These are phyloP conservation scores for Aurantiochytrium sp. DNA, from an alignment of 108 stramenopile genomes.

Conservation along the genomic window DNA sequence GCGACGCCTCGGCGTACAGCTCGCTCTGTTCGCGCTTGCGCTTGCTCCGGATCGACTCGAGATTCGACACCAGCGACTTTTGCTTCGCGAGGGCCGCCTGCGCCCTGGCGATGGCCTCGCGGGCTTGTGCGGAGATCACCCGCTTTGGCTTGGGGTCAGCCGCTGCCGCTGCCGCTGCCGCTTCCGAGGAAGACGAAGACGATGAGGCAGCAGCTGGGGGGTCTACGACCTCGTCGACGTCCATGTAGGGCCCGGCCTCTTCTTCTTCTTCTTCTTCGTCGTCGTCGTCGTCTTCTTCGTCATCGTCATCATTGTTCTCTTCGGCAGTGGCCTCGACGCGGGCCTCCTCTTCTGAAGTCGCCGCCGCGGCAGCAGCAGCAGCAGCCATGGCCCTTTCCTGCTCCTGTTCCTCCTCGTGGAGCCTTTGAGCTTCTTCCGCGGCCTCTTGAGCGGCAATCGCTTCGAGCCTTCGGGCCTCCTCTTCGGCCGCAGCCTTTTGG, in stretches of 20 bases:
- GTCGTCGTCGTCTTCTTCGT: neutral
- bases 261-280: neutral
- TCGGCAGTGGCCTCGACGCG: neutral
- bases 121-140: too few relatives aligned
- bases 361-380: neutral
- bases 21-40: neutral
- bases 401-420: neutral
- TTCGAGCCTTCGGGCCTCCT: neutral
- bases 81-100: neutral
- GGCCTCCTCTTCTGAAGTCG: neutral
- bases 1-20: neutral
- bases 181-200: too few relatives aligned
- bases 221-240: too few relatives aligned
- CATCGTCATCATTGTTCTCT: neutral
- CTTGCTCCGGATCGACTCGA: neutral
- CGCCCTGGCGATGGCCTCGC: neutral
- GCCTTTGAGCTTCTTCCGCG: neutral
- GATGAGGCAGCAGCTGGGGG: too few relatives aligned
- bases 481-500: neutral
- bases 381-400: neutral
- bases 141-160: too few relatives aligned
- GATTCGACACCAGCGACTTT: neutral
- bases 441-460: too few relatives aligned
- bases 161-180: too few relatives aligned
- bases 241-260: too few relatives aligned